Conservation (phyloP, 75 land plant species). For the Selaginella moellendorffii region DNA sequence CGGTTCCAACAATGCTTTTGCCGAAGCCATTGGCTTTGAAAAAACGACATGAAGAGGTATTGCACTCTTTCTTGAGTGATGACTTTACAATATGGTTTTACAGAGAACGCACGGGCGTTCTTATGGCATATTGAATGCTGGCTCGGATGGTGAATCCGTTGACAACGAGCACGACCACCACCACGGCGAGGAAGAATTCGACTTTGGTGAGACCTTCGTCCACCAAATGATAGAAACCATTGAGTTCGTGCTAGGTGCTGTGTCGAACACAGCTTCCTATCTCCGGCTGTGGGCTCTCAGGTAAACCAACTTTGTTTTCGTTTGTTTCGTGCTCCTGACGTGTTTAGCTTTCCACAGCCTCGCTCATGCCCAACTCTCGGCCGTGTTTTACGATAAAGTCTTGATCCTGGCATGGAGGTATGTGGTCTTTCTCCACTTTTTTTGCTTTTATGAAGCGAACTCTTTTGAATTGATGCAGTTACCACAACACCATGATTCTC, state of each 20-base stretch:
- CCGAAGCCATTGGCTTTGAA: constrained; percentile 88
- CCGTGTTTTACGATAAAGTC: constrained; percentile 89
- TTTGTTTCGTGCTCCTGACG: background rate
- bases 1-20: constrained; percentile 97
- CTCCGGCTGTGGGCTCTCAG: constrained; percentile 94
- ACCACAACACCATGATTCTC: background rate
- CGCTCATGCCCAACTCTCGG: constrained; percentile 90
- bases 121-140: constrained; percentile 37
- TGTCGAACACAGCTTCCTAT: constrained; percentile 93
- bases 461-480: too few species aligned
- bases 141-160: constrained; percentile 46
- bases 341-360: constrained; percentile 31
- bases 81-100: background rate
- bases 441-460: too few species aligned
- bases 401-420: constrained; percentile 87
- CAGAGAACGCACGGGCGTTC: constrained; percentile 76
- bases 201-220: constrained; percentile 84
- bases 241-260: constrained; percentile 90
- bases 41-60: constrained; percentile 67
- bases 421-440: background rate
- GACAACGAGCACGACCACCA: constrained; percentile 39
- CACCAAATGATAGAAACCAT: constrained; percentile 94
- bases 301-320: constrained; percentile 20
- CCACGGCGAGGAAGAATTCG: constrained; percentile 78
- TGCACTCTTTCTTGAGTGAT: background rate